Conservation (phyloP, 495 filamentous ascomycete species). For the Aspergillus olivimuriae region DNA sequence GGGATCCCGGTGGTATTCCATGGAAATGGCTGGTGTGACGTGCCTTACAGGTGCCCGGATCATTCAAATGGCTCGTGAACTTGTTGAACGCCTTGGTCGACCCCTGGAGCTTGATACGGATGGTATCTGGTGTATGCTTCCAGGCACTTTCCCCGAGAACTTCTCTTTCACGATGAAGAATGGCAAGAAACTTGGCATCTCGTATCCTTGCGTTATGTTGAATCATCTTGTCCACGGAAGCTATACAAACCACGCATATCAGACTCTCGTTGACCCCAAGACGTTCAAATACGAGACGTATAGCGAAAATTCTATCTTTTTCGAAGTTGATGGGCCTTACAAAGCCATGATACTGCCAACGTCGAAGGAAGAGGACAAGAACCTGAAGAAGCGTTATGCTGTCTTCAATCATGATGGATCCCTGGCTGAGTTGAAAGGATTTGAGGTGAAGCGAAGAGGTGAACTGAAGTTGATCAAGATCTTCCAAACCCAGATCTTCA, state of each 20-base stretch:
- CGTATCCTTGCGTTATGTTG: slow-evolving; percentile 98
- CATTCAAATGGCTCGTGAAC: slow-evolving; percentile 91
- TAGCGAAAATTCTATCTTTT: slow-evolving; percentile 98
- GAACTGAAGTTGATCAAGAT: slow-evolving; percentile 99
- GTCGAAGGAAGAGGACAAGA: slow-evolving; percentile 98
- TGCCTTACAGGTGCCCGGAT: slow-evolving; percentile 95
- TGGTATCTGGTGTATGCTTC: slow-evolving; percentile 99
- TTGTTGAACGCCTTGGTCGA: slow-evolving; percentile 89
- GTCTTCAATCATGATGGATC: slow-evolving; percentile 98
- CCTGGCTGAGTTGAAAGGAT: slow-evolving; percentile 95
- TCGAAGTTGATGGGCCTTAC: slow-evolving; percentile 98
- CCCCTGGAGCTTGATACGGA: slow-evolving; percentile 98
- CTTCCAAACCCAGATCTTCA: slow-evolving; percentile 98
- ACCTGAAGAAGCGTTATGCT: slow-evolving; percentile 98
- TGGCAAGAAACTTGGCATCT: slow-evolving; percentile 91
- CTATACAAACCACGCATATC: slow-evolving; percentile 97
- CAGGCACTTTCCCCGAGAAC: slow-evolving; percentile 94
- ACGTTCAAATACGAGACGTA: slow-evolving; percentile 88
- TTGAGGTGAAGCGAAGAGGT: slow-evolving; percentile 96
- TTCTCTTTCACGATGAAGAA: slow-evolving; percentile 90
- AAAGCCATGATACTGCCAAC: slow-evolving; percentile 95
- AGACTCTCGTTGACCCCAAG: slow-evolving; percentile 71
- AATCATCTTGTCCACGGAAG: slow-evolving; percentile 94
- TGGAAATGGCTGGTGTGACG: slow-evolving; percentile 99
- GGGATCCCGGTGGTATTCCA: slow-evolving; percentile 96